Percentiles rank a stretch among this genome's conserved stretches.
Conservation (phyloP, 2,329 filamentous ascomycete species). For the Colletotrichum godetiae region DNA sequence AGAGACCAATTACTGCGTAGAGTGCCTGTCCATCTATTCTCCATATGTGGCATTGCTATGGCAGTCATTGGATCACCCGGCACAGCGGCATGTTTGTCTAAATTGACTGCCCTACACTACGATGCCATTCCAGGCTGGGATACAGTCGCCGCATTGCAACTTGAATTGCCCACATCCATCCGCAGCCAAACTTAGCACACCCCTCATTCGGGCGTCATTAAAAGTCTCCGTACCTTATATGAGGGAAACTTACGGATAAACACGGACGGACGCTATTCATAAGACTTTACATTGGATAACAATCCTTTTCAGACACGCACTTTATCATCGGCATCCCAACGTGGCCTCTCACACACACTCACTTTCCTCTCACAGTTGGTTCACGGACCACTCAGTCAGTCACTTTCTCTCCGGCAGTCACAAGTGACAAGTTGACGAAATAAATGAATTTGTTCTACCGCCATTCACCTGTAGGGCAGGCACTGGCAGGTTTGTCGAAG, state of each 20-base stretch:
- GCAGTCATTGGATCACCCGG: conserved; percentile 1
- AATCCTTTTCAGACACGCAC: neutral
- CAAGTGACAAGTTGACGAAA: neutral
- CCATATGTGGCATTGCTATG: neutral
- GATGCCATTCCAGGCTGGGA: neutral
- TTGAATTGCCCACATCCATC: neutral
- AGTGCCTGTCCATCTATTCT: neutral
- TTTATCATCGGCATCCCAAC: no score
- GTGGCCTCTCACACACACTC: neutral
- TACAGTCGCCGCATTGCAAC: conserved; percentile 2
- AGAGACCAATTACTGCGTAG: neutral
- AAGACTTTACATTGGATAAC: neutral
- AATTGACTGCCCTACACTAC: conserved; percentile 31
- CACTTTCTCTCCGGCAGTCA: neutral
- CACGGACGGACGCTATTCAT: conserved; percentile 19
- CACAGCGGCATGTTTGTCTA: conserved; percentile 30
- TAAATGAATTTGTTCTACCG: neutral
- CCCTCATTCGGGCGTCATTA: neutral
- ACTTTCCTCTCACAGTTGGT: no score
- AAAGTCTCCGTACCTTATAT: conserved; percentile 26
- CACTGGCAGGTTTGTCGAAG: neutral
- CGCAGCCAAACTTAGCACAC: neutral
- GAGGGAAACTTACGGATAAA: conserved; percentile 7
- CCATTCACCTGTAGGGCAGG: neutral
- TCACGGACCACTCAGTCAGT: neutral